Evolutionary conservation across 2,329 filamentous ascomycete genomes (phyloP).

Genomic region (Gliomastix tumulicola): DNA sequence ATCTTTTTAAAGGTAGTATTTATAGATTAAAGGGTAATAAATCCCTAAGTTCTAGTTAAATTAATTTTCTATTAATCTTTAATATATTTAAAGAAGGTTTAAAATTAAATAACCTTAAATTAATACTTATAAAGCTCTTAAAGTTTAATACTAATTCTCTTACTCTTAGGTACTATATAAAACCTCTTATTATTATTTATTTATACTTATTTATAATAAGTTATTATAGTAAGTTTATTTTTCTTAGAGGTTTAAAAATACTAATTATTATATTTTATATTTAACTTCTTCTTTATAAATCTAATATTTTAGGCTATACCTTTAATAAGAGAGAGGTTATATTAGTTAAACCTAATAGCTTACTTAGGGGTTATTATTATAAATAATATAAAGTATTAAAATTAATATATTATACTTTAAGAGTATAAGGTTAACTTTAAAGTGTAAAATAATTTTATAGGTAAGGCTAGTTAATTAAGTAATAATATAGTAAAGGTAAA

Average conservation of each 20-base stretch:
- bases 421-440: neutral
- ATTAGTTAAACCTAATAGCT: neutral
- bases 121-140: no score
- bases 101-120: no score
- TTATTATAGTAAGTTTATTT: constrained; percentile 1
- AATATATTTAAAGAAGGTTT: no score
- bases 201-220: neutral
- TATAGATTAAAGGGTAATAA: no score
- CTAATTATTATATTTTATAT: neutral
- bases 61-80: no score
- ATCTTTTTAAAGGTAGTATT: no score
- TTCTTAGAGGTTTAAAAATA: neutral
- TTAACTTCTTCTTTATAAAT: neutral
- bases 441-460: constrained; percentile 1
- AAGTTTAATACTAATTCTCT: no score
- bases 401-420: neutral
- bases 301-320: neutral
- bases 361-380: neutral
- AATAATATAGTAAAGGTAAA: neutral
- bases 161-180: no score
- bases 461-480: neutral
- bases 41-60: no score
- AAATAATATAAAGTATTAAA: neutral
- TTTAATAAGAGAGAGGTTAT: neutral
- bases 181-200: neutral